Conservation (phyloP, 106 monocot genomes). For the Acorus gramineus region DNA sequence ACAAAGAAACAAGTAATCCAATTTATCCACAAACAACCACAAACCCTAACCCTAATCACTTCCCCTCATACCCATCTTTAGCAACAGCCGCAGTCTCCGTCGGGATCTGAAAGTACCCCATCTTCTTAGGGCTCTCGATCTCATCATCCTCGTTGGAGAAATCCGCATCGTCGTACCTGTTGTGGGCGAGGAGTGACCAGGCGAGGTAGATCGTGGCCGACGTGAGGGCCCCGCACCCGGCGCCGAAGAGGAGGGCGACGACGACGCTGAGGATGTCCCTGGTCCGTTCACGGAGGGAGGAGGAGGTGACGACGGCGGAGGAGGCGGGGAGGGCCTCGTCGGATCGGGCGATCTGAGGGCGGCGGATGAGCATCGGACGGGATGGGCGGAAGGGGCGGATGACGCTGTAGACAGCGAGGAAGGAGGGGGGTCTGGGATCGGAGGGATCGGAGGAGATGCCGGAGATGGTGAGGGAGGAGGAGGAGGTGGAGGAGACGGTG, state of each 20-base stretch:
- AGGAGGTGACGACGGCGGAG: background rate
- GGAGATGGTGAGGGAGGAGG: constrained; percentile 1
- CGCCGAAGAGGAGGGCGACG: constrained; percentile 17
- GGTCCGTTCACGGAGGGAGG: constrained; percentile 16
- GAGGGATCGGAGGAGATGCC: constrained; percentile 1
- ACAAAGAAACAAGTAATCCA: too few species aligned
- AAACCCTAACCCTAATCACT: too few species aligned
- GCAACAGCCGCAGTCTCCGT: too few species aligned
- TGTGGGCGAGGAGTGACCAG: constrained; percentile 3
- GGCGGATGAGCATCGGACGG: background rate
- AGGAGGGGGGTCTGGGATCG: constrained; percentile 1
- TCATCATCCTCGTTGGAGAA: too few species aligned
- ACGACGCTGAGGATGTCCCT: constrained; percentile 27
- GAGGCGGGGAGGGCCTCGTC: background rate
- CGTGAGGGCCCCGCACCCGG: constrained; percentile 25
- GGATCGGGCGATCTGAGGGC: background rate
- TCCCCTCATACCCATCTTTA: too few species aligned
- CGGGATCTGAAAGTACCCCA: too few species aligned
- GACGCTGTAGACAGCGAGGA: constrained; percentile 10
- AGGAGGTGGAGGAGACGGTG: background rate
- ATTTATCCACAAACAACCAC: too few species aligned
- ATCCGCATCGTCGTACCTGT: too few species aligned
- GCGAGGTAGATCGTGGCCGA: constrained; percentile 23
- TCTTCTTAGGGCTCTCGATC: too few species aligned
- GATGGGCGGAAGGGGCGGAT: constrained; percentile 1